Evolutionary conservation across 2,329 filamentous ascomycete species (phyloP).

Genomic region (Fusarium hostae): DNA sequence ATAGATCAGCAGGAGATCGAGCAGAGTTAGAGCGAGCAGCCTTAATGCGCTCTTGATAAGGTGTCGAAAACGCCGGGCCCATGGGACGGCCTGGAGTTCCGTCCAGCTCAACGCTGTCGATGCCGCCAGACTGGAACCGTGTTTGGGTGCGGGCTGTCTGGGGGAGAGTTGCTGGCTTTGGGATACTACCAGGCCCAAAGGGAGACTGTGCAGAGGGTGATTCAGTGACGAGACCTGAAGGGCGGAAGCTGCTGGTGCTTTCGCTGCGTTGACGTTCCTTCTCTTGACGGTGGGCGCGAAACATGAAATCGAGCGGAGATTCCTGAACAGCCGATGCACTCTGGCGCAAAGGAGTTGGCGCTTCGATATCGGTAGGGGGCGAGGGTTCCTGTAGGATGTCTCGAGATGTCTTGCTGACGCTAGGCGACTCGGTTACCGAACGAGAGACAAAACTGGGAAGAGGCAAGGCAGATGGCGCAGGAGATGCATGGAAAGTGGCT

Average conservation of each 20-base stretch:
- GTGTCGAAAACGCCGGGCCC: conserved; percentile 75
- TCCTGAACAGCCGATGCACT: conserved; percentile 58
- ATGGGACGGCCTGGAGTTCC: conserved; percentile 64
- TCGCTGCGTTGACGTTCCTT: conserved; percentile 69
- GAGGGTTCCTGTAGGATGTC: conserved; percentile 55
- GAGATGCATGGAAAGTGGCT: conserved; percentile 93
- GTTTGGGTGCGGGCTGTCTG: conserved; percentile 41
- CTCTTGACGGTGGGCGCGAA: conserved; percentile 86
- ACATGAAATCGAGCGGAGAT: conserved; percentile 90
- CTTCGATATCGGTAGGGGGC: conserved; percentile 64
- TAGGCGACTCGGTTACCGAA: conserved; percentile 74
- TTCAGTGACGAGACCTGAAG: conserved; percentile 55
- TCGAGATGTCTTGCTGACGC: conserved; percentile 50
- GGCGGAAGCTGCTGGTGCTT: conserved; percentile 59
- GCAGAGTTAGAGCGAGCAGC: conserved; percentile 58
- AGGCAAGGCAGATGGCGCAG: conserved; percentile 87
- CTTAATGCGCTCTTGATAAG: conserved; percentile 70
- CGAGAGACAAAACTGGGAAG: conserved; percentile 88
- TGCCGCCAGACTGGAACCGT: conserved; percentile 39
- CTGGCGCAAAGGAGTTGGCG: conserved; percentile 57
- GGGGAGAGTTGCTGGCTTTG: conserved; percentile 40
- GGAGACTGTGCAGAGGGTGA: conserved; percentile 62
- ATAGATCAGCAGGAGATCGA: conserved; percentile 28
- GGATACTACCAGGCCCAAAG: conserved; percentile 41
- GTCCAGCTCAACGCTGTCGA: conserved; percentile 68